Evolutionary conservation across 805 yeast species (phyloP).

Genomic region (Zygoascus bituminiphila): DNA sequence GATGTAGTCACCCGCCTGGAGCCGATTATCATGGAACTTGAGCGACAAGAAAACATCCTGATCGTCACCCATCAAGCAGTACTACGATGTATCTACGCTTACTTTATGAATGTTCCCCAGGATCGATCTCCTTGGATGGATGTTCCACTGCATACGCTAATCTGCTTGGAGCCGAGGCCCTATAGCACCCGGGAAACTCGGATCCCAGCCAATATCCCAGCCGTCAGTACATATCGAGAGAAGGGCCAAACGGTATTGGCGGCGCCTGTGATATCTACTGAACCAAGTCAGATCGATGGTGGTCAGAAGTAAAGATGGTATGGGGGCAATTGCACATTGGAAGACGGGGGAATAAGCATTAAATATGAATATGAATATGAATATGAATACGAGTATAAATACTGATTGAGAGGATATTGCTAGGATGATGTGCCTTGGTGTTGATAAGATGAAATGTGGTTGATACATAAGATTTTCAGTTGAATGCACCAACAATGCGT

Average conservation of each 20-base stretch:
- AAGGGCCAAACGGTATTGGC: slow-evolving; percentile 46
- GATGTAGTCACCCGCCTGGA: slow-evolving; percentile 92
- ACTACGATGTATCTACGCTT: slow-evolving; percentile 90
- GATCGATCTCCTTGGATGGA: slow-evolving; percentile 99
- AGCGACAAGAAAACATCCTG: slow-evolving; percentile 90
- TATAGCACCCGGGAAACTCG: slow-evolving; percentile 81
- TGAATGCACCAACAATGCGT: no score
- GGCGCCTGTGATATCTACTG: no score
- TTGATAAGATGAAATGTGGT: no score
- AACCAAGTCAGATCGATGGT: no score
- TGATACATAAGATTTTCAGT: no score
- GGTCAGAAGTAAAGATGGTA: no score
- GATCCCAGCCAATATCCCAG: slow-evolving; percentile 94
- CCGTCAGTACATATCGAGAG: slow-evolving; percentile 93
- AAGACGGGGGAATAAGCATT: no score
- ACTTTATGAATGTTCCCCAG: slow-evolving; percentile 97
- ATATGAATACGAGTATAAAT: no score
- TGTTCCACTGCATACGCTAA: slow-evolving; percentile 91
- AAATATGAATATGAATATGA: no score
- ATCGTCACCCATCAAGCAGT: slow-evolving; percentile 98
- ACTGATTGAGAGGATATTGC: no score
- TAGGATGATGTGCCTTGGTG: no score
- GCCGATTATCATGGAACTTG: slow-evolving; percentile 97
- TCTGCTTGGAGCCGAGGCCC: slow-evolving; percentile 92
- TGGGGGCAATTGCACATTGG: no score